Evolutionary conservation across 306 rosid species (phyloP), one percentile per base, ranked within the genome.

Genomic region (Cucumis hystrix): DNA sequence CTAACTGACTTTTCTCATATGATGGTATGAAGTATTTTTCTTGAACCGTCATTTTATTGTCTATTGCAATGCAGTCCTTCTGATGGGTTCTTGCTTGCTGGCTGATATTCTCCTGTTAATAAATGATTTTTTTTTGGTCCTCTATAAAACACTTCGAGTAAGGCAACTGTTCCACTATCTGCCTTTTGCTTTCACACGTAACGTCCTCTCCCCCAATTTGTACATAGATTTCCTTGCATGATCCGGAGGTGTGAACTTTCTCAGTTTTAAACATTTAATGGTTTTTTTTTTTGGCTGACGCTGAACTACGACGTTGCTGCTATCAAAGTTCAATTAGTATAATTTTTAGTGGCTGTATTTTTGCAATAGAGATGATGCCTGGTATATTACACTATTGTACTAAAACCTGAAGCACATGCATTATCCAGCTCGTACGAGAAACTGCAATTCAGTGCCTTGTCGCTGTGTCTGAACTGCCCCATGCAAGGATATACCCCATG

Each of bases 351-450:
- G 20, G 40, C 40, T 43, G 13, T 28, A 23, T 33, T 35, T 35
- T 55, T 14, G 8, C 20, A 7, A 75, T 20, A 39, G 45, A 7
- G 13, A 33, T 33, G 18, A 47, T 71, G 60, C 25, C 25, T 43
- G 9, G 23, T 8, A 51, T 25, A 57, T 76, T 14, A 16, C 39
- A 45, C 35, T 43, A 16, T 62, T 59, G 11, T 58, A 40, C 71
- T 20, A 37, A 60, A 40, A 17, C 41, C 71, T 17, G 71, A 77
- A 61, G 30, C 33, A 10, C 20, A 61, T 81, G 21, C 85, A 43
- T 80, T 52, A 43, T 57, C 28, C 89, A 95, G 98, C 90, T 92
- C 86, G 98, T 95, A 65, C 90, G 98, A 78, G 97, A 95, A 88
- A 90, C 97, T 11, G 93, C 92, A 58, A 84, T 90, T 73, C 97